phyloP scores from a whole-genome alignment of 2,329 filamentous ascomycete species.

The Diaporthe capsici region DNA sequence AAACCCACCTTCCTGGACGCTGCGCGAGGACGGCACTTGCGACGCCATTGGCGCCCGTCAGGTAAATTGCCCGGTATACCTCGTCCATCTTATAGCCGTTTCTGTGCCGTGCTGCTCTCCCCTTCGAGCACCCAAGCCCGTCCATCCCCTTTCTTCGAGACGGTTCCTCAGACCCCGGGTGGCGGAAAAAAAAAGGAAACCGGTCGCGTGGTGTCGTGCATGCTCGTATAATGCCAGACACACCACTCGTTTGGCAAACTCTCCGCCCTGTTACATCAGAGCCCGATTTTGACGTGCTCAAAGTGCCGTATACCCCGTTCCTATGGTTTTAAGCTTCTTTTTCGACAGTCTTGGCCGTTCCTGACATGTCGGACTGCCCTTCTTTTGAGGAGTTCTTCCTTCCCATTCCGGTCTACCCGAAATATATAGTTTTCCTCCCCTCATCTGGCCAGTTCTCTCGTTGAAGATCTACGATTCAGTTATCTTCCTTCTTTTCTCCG shows the following conservation, averaged over 20 bases:
- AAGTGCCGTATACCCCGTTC: not conserved
- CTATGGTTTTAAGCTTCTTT: slow-evolving; percentile 19
- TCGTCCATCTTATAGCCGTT: not conserved
- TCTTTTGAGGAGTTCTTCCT: slow-evolving; percentile 6
- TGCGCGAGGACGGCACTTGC: slow-evolving; percentile 14
- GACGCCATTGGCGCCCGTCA: slow-evolving; percentile 31
- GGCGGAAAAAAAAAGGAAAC: slow-evolving; percentile 3
- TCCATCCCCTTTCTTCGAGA: slow-evolving; percentile 20
- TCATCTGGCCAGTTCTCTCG: not conserved
- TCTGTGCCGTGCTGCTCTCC: not conserved
- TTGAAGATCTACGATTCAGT: not conserved
- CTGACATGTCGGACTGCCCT: not conserved
- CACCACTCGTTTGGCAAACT: not conserved
- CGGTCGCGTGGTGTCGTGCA: slow-evolving; percentile 21
- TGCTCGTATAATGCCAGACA: slow-evolving; percentile 15
- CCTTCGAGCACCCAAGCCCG: not conserved
- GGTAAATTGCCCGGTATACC: slow-evolving; percentile 16
- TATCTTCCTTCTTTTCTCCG: not conserved
- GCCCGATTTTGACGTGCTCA: not conserved
- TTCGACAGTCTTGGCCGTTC: not conserved
- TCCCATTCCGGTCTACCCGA: not conserved
- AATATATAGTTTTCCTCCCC: not conserved
- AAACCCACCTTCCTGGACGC: slow-evolving; percentile 13
- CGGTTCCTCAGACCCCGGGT: slow-evolving; percentile 17
- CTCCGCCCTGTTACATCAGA: not conserved